Evolutionary conservation across 345 rosid species (phyloP).

Genomic region (Laguncularia racemosa): DNA sequence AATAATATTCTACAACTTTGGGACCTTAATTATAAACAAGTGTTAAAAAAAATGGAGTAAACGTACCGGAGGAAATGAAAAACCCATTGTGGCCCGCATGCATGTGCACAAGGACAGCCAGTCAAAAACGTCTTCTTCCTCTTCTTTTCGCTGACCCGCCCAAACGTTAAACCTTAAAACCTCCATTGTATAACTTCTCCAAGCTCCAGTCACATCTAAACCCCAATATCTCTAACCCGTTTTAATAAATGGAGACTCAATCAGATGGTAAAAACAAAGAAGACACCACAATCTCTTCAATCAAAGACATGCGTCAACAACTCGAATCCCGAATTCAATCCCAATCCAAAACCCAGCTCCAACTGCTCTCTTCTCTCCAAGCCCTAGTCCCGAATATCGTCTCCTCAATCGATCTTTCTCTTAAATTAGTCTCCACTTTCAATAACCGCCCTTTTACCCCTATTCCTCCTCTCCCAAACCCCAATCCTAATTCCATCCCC

Average conservation of each 20-base stretch:
- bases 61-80: too few species aligned
- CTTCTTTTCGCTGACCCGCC: too few species aligned
- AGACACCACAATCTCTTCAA: constrained; percentile 23
- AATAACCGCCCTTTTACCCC: constrained; percentile 55
- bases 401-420: constrained; percentile 72
- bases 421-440: constrained; percentile 63
- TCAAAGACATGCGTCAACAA: constrained; percentile 54
- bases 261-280: constrained; percentile 28
- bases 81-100: too few species aligned
- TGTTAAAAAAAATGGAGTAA: too few species aligned
- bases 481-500: constrained; percentile 20
- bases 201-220: not conserved
- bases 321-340: constrained; percentile 66
- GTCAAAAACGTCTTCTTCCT: too few species aligned
- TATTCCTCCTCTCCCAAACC: constrained; percentile 59
- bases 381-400: constrained; percentile 53
- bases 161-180: not conserved
- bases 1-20: too few species aligned
- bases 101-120: too few species aligned
- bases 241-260: constrained; percentile 32
- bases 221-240: not conserved
- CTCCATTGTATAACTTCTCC: not conserved
- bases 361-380: constrained; percentile 66
- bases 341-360: constrained; percentile 50
- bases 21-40: too few species aligned